Percentiles rank a stretch among this genome's conserved stretches.
phyloP scores from a whole-genome alignment of 352 stramenopile species.

The Globisporangium perplexum region DNA sequence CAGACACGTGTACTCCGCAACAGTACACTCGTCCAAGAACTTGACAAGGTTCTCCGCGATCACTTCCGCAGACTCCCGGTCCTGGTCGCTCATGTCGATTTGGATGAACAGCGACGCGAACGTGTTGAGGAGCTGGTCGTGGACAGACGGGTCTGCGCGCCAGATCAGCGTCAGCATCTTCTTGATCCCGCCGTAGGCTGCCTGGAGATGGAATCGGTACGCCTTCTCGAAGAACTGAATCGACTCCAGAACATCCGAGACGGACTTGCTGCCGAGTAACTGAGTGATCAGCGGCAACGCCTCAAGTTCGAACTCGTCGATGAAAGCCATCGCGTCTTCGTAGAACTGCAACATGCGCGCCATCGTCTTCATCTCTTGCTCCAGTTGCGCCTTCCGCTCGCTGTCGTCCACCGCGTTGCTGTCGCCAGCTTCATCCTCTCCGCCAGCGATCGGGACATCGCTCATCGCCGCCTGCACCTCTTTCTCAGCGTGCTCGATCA shows the following conservation, averaged over 20 bases:
- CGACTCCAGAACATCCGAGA: conserved; percentile 90
- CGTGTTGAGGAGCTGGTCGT: conserved; percentile 88
- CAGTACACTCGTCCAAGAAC: conserved; percentile 70
- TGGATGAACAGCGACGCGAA: conserved; percentile 66
- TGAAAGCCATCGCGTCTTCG: conserved; percentile 89
- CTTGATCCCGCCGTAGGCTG: conserved; percentile 88
- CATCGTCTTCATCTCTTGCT: conserved; percentile 75
- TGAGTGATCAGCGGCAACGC: conserved; percentile 74
- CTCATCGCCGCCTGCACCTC: conserved; percentile 57
- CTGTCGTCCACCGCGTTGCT: conserved; percentile 14
- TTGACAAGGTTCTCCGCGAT: conserved; percentile 66
- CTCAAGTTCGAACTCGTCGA: conserved; percentile 84
- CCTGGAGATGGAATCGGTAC: conserved; percentile 86
- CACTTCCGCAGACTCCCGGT: conserved; percentile 32
- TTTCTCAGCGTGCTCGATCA: conserved; percentile 79
- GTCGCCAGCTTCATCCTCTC: conserved; percentile 5
- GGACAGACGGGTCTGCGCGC: conserved; percentile 83
- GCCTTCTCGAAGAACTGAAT: conserved; percentile 93
- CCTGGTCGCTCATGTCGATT: conserved; percentile 36
- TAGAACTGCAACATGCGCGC: conserved; percentile 89
- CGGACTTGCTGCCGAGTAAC: conserved; percentile 88
- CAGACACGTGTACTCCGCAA: conserved; percentile 72
- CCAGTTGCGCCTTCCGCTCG: conserved; percentile 32
- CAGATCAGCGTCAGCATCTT: conserved; percentile 90
- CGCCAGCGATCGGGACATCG: conserved; percentile 17